phyloP scores from a whole-genome alignment of 2,329 filamentous ascomycete species.

The Colletotrichum sp. region DNA sequence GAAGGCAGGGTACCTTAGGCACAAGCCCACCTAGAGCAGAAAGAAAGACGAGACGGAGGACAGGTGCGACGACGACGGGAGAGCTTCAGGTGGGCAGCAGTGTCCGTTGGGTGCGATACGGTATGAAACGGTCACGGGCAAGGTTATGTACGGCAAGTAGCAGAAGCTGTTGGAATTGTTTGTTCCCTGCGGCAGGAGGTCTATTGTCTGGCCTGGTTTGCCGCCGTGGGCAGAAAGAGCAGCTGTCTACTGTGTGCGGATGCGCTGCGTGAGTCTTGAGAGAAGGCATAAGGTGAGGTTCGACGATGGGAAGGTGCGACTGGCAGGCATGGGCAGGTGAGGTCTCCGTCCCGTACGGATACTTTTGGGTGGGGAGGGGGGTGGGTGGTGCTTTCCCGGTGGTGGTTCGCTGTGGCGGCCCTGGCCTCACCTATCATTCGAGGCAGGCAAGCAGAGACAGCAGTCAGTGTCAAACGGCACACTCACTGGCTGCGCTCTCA shows the following conservation, averaged over 20 bases:
- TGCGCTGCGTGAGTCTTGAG: not conserved
- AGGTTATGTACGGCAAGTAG: not conserved
- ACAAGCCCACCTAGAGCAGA: not conserved
- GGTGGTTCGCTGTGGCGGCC: not conserved
- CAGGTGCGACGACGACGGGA: not conserved
- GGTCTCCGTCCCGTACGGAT: conserved; percentile 4
- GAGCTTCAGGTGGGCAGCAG: not conserved
- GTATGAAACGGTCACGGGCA: not conserved
- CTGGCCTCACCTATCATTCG: not conserved
- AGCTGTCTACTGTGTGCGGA: not conserved
- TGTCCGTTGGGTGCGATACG: not conserved
- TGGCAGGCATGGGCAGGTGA: not conserved
- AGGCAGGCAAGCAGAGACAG: not conserved
- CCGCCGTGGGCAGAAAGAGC: not conserved
- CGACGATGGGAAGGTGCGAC: not conserved
- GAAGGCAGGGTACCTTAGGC: not conserved
- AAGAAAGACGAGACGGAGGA: not conserved
- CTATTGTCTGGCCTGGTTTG: not conserved
- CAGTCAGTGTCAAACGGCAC: conserved; percentile 3
- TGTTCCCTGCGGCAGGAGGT: not conserved
- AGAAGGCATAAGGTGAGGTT: not conserved
- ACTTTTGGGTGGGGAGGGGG: not conserved
- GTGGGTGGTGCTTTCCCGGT: not conserved
- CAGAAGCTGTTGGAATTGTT: not conserved
- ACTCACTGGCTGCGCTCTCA: conserved; percentile 1